Evolutionary conservation across 2,329 filamentous ascomycete species (phyloP).

Genomic region (Alternaria sp.): DNA sequence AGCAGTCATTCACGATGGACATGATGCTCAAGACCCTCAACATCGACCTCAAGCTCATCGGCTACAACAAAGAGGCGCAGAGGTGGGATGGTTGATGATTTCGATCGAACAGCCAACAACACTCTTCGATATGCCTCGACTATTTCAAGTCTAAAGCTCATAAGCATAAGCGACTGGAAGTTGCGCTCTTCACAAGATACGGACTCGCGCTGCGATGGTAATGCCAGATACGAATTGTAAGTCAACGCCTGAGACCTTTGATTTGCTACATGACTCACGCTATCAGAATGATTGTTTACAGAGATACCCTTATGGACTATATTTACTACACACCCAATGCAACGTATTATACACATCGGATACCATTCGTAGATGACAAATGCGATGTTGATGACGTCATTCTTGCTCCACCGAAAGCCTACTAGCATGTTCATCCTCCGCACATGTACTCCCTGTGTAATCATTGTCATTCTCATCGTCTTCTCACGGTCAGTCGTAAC

Average conservation of each 20-base stretch:
- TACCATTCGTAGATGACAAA: background rate
- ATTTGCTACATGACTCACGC: background rate
- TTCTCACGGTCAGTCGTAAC: background rate
- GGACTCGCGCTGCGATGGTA: background rate
- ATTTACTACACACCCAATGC: background rate
- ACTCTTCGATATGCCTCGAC: too few relatives aligned
- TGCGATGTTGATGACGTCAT: slow-evolving; percentile 9
- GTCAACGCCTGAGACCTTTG: background rate
- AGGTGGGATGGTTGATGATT: slow-evolving; percentile 61
- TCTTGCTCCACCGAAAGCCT: background rate
- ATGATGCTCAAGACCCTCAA: slow-evolving; percentile 72
- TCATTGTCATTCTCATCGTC: background rate
- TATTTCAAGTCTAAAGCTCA: background rate
- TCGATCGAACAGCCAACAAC: background rate
- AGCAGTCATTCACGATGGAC: slow-evolving; percentile 69
- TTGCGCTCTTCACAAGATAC: background rate
- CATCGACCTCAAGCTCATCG: slow-evolving; percentile 67
- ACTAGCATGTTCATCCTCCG: background rate
- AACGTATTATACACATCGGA: background rate
- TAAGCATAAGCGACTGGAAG: background rate
- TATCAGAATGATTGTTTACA: slow-evolving; percentile 1
- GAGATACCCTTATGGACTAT: background rate
- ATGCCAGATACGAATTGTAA: background rate
- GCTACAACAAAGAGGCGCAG: slow-evolving; percentile 64
- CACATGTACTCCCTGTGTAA: background rate